Conservation (phyloP, 306 rosid species). For the Cicer bijugum region DNA sequence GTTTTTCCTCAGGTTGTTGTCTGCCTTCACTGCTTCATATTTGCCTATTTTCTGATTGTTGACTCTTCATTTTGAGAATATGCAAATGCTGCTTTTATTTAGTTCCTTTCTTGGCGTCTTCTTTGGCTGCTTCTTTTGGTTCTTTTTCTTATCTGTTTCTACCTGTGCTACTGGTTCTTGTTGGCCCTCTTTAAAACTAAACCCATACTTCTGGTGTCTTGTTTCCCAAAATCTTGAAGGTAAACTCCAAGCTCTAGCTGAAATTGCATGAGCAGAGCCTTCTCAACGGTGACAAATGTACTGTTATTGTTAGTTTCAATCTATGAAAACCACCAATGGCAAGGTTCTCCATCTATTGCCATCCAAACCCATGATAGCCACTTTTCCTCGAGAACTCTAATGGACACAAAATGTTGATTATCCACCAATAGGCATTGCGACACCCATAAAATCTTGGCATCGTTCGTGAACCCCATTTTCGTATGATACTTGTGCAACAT, state of each 20-base stretch:
- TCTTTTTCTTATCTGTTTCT: background rate
- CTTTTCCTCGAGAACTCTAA: background rate
- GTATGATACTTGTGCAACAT: no score
- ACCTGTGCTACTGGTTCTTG: background rate
- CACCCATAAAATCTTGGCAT: background rate
- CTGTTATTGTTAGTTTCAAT: background rate
- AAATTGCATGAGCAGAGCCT: background rate
- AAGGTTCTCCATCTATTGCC: background rate
- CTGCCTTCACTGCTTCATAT: background rate
- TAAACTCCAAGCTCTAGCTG: background rate
- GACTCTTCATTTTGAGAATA: background rate
- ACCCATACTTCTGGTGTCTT: background rate
- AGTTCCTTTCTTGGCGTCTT: background rate
- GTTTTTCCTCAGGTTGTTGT: background rate
- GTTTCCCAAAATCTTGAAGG: background rate
- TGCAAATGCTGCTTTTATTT: background rate
- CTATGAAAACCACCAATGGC: background rate
- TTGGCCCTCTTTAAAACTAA: background rate
- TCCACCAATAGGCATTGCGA: background rate
- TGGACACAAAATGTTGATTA: background rate
- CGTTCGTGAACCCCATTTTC: background rate
- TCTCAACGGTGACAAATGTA: background rate
- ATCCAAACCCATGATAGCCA: background rate
- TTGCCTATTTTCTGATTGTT: background rate
- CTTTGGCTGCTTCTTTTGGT: background rate